Base-by-base conservation (phyloP, 2,329 filamentous ascomycete species). In the Juglanconis oblonga region DNA sequence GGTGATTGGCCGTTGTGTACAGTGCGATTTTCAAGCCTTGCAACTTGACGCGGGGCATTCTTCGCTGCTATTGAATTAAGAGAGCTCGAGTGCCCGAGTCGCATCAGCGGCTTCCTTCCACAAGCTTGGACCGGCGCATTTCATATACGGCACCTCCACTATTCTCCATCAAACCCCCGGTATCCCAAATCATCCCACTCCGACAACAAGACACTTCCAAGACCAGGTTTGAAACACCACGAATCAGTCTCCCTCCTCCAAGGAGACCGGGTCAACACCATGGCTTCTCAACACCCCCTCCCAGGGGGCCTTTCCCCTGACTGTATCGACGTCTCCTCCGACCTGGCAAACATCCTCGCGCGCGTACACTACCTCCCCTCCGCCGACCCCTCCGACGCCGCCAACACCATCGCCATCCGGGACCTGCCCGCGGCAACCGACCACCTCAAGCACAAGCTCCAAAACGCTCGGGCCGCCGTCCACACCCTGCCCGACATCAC, bases 251-350 rank as follows among this genome's bases (percentile, higher is more conserved):
- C 32, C 13, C 8, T 35, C n/a, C n/a, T 17, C 11, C 3, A 33
- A 4, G 14, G 24, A 24, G 24, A 24, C 40, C n/a, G n/a, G 1
- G 10, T 24, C 4, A 31, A 10, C 45, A 48, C 24, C 24, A 48
- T 40, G 38, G 24, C 47, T 33, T 52, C 52, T 38, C 42, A 47
- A 14, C 52, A 75, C 69, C 77, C 75, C 29, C 79, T 82, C 69
- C 82, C 88, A 36, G 76, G 83, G 3, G 86, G 88, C 58, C 89
- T 95, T 64, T 84, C 90, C 53, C 90, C 93, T 33, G 88, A 93
- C 73, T 86, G 87, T 53, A 91, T 97, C 77, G 93, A 97, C 78
- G 86, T 92, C 67, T 84, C 96, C 57, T 91, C 92, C 32, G 87
- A 92, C 69, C 85, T 97, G 57, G 88, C 91, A 69, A 82, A 87